A percentile compares a stretch with the other conserved stretches of the same genome.
phyloP scores from a whole-genome alignment of 169 alveolate genomes.

The Theileria parva region DNA sequence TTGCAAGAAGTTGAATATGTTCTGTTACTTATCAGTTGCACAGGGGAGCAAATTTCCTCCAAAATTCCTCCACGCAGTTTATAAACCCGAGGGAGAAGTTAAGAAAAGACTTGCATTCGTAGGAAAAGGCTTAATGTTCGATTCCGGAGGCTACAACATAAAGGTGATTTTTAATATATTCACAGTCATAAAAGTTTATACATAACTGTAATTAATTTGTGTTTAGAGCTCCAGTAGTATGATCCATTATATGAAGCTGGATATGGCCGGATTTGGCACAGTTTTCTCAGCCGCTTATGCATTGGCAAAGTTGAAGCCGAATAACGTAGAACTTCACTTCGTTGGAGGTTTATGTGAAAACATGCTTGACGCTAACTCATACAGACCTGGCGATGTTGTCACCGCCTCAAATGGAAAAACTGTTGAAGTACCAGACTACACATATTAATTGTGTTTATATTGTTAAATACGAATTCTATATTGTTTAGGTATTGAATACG shows the following conservation, averaged over 20 bases:
- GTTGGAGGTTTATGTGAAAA: constrained; percentile 90
- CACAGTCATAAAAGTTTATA: neutral
- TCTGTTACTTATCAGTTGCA: constrained; percentile 83
- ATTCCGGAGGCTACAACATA: constrained; percentile 91
- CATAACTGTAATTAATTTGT: neutral
- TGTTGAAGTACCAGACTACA: constrained; percentile 74
- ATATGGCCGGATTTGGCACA: constrained; percentile 89
- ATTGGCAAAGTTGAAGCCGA: constrained; percentile 79
- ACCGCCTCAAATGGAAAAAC: constrained; percentile 92
- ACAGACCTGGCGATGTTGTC: constrained; percentile 92
- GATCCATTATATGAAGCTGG: constrained; percentile 82
- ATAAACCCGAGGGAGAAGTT: constrained; percentile 61
- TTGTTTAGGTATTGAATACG: constrained; percentile 85
- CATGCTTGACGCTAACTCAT: constrained; percentile 84
- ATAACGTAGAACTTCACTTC: constrained; percentile 83
- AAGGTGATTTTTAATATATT: constrained; percentile 54
- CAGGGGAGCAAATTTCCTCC: constrained; percentile 88
- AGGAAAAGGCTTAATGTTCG: constrained; percentile 93
- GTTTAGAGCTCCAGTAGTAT: constrained; percentile 60
- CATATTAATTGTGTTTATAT: neutral
- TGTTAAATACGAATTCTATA: neutral
- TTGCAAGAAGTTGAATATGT: constrained; percentile 83
- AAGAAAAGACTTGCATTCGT: constrained; percentile 84
- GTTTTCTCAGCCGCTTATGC: constrained; percentile 86
- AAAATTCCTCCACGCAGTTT: constrained; percentile 82